Conservation (phyloP, 2,329 filamentous ascomycete genomes). For the Pyricularia grisea region DNA sequence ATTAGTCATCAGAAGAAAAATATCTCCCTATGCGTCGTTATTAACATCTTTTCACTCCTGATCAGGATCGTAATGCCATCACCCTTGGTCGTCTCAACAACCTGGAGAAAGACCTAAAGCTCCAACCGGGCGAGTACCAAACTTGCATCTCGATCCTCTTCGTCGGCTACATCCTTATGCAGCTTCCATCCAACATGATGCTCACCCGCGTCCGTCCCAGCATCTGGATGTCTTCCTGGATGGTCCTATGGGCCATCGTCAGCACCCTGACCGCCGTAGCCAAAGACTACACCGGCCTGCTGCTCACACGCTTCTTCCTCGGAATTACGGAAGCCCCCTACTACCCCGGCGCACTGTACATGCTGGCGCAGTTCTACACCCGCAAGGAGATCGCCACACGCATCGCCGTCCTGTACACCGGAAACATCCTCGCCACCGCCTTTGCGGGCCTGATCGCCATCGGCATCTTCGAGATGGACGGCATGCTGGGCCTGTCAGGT, state of each 20-base stretch:
- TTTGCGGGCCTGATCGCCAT: constrained; percentile 53
- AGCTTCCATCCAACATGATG: constrained; percentile 15
- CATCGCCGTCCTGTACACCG: constrained; percentile 7
- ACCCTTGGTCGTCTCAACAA: constrained; percentile 29
- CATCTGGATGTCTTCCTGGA: constrained; percentile 28
- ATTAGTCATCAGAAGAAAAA: too few relatives aligned
- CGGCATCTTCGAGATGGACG: constrained; percentile 56
- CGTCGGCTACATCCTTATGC: constrained; percentile 17
- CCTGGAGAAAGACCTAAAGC: constrained; percentile 29
- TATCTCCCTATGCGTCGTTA: background rate
- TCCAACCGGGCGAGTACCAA: constrained; percentile 28
- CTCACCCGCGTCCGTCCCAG: constrained; percentile 17
- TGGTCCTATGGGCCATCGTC: constrained; percentile 8
- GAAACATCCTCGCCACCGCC: constrained; percentile 47
- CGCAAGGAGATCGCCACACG: constrained; percentile 7
- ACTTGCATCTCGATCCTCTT: constrained; percentile 15
- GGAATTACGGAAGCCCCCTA: constrained; percentile 24
- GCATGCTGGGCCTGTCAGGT: constrained; percentile 12
- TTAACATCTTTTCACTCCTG: background rate
- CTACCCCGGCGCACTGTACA: constrained; percentile 12
- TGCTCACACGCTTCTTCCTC: constrained; percentile 26
- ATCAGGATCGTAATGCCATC: constrained; percentile 20
- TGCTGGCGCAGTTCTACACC: constrained; percentile 8
- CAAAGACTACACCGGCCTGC: constrained; percentile 21
- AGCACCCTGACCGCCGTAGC: constrained; percentile 19